Base-by-base conservation (phyloP, 139 green algal species). In the Nannochloris sp. region DNA sequence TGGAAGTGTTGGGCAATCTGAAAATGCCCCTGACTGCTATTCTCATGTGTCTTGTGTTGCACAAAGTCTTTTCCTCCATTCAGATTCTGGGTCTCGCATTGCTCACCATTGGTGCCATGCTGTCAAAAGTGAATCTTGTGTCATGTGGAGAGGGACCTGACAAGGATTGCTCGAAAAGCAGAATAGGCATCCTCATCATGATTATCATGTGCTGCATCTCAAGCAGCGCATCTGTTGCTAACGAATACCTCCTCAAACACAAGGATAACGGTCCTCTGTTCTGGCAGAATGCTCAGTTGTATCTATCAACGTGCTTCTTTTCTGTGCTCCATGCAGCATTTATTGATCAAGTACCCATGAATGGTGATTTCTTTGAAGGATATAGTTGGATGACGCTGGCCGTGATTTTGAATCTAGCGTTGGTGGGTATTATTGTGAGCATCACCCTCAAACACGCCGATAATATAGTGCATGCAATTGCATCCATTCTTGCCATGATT, bases 201-300 rank as follows among this genome's bases (percentile, higher is more conserved):
- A 19, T 58, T 29, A 12, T 53, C 46, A 53, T 53, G 46, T 53
- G 46, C 46, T 53, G 46, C 46, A 37, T 58, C 23, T 58, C 50
- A 15, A 34, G 21, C 23, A 31, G 6, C 29, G 50, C 50, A 36
- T 19, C 19, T 12, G 50, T 58, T 15, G 19, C 19, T 2, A 58
- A 29, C 7, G 50, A 58, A 31, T 36, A n/a, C 12, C 15, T 58
- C 5, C 50, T 58, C 4, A 58, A 58, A 31, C 46, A 53, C n/a
- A 31, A 31, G 21, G 23, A 58, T 40, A 58, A 58, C 23, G 50
- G 23, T 8, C 19, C 50, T 16, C 19, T 58, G 2, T 58, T 37
- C 10, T 58, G 50, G 50, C 50, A 58, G 10, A 58, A 58, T 31
- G 14, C 23, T 19, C 50, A 58, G 8, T 19, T 58, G 8, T 58